Evolutionary conservation across 352 stramenopile genomes (phyloP), one percentile per base, ranked within the genome.

Genomic region (Phytophthora meadii): DNA sequence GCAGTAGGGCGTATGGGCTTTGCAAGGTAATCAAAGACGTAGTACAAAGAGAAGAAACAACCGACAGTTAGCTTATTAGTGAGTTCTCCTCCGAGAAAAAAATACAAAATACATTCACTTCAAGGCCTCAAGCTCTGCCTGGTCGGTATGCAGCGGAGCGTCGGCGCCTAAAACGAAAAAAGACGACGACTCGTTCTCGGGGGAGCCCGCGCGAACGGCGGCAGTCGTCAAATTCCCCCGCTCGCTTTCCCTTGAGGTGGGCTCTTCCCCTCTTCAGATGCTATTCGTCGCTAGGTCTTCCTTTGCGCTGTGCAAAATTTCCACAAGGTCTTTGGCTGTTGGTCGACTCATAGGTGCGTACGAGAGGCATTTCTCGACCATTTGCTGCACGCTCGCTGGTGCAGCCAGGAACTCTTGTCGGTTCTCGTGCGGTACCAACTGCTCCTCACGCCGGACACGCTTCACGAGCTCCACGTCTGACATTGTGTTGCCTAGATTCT

Each of bases 311-410:
- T 76, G 62, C 49, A 87, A 71, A 65, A 74, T 46, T 25, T 79
- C 48, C 58, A 89, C 69, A 24, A 87, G 68, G 19, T 82, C 65
- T n/a, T 82, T 74, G 11, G 79, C 79, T 14, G 62, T 77, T 61
- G 81, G 81, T 28, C 81, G 81, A 46, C 77, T 76, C 53, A 72
- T 74, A 70, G 81, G 77, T 56, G 72, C 54, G 53, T 74, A 77
- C 50, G 77, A 88, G 9, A 89, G 65, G 46, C 81, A 89, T 53
- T 50, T 54, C 28, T 82, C 72, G 49, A 89, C 80, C 49, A 72
- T 64, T 36, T 70, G 61, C 36, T 65, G 77, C 37, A 88, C 59
- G 46, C 61, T 80, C 52, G 61, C 42, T 14, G 81, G 79, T 4
- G 75, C 68, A 34, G 58, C 64, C 48, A 84, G 55, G 56, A 72